These are phyloP conservation scores for Solanum aculeatissimum DNA, from an alignment of 305 asterid genomes.

Conservation along the genomic window DNA sequence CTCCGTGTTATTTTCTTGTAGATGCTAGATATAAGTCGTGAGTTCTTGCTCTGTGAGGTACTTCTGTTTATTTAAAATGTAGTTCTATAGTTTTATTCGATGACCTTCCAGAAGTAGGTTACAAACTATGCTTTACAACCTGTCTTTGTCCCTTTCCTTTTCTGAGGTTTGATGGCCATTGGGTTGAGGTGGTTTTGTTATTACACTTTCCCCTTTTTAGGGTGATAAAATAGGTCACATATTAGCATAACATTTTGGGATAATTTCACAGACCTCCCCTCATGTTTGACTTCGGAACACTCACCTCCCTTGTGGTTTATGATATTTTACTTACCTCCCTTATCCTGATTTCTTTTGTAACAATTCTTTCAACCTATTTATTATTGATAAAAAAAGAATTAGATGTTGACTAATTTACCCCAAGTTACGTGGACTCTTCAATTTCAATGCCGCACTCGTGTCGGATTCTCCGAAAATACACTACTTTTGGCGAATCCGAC, in stretches of 20 bases:
- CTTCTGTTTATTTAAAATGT: not conserved
- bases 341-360: not conserved
- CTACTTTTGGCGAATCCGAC: no score
- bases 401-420: not conserved
- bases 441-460: no score
- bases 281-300: not conserved
- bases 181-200: not conserved
- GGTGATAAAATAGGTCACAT: not conserved
- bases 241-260: not conserved
- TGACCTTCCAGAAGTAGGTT: not conserved
- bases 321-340: not conserved
- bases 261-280: not conserved
- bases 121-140: not conserved
- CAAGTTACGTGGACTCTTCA: no score
- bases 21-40: not conserved
- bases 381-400: not conserved
- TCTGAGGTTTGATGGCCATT: not conserved
- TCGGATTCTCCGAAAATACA: no score
- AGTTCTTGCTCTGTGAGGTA: not conserved
- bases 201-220: not conserved
- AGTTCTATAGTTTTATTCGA: not conserved
- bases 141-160: not conserved
- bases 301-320: not conserved
- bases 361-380: not conserved
- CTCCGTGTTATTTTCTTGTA: not conserved